Base-by-base conservation (phyloP, 2,329 filamentous ascomycete species). In the Fusarium tricinctum region DNA sequence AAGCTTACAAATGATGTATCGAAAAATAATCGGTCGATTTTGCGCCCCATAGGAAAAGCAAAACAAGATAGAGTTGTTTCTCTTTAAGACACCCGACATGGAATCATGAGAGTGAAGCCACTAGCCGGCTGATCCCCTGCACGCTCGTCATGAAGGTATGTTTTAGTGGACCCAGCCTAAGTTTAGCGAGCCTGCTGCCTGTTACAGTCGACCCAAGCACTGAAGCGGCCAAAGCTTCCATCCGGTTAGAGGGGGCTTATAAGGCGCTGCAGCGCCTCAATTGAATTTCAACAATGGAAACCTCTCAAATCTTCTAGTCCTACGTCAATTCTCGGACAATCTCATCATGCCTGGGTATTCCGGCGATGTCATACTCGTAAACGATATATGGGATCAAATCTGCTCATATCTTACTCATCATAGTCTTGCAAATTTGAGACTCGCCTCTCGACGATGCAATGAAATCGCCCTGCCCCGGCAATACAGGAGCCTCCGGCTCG, bases 341-440 rank as follows among this genome's bases (percentile, higher is more conserved):
- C 3, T 23, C 15, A 30, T 5, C 8, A 63, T 64, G 61, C 3
- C 7, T 8, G 33, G 3, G n/a, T n/a, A n/a, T 38, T 47, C 30
- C 3, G 1, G 2, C 19, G 13, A n/a, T 0, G 8, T 22, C 6
- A 12, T 13, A 13, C 19, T 64, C 2, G 20, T 23, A 0, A 35
- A 40, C 15, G 69, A 71, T 17, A 45, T 65, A 38, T 71, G 63
- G 69, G 23, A 54, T 23, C 39, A 46, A 2, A 45, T 70, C 2
- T 72, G 47, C 3, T 56, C 58, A 1, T 53, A 30, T 5, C 32
- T 70, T 2, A 30, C 55, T 2, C 49, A 52, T 3, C 49, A n/a
- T 0, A 53, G 9, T 12, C 28, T 70, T 1, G 32, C 40, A 2
- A 63, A 60, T 0, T 17, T 68, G 0, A 57, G 69, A 2, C 66